Conservation (phyloP, 257 asterid species). For the Lantana camara region DNA sequence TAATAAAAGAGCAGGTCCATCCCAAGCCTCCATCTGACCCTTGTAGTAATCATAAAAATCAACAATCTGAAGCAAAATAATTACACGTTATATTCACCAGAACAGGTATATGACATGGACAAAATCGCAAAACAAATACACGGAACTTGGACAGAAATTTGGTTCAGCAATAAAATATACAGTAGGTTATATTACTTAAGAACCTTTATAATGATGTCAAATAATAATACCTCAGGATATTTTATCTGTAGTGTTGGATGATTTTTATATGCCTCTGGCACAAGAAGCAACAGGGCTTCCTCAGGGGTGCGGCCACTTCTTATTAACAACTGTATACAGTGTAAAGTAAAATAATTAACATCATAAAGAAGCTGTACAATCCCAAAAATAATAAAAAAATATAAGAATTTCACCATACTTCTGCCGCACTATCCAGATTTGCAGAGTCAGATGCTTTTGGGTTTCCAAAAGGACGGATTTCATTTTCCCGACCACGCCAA, state of each 20-base stretch:
- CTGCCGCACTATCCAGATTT: slow-evolving; percentile 96
- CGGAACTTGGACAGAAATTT: slow-evolving; percentile 6
- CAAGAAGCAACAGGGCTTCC: slow-evolving; percentile 97
- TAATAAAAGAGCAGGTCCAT: slow-evolving; percentile 98
- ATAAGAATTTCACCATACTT: slow-evolving; percentile 52
- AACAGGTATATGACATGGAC: slow-evolving; percentile 13
- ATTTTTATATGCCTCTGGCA: slow-evolving; percentile 97
- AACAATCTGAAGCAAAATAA: slow-evolving; percentile 58
- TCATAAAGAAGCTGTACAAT: background rate
- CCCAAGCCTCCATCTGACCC: slow-evolving; percentile 99
- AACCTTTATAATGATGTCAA: slow-evolving; percentile 17
- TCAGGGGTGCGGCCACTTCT: slow-evolving; percentile 97
- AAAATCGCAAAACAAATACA: background rate
- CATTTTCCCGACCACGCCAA: slow-evolving; percentile 98
- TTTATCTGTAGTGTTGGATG: slow-evolving; percentile 88
- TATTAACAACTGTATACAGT: slow-evolving; percentile 66
- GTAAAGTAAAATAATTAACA: slow-evolving; percentile 30
- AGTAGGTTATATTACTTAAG: slow-evolving; percentile 1
- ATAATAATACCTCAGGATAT: slow-evolving; percentile 84
- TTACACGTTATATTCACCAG: slow-evolving; percentile 27
- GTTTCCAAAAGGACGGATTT: slow-evolving; percentile 95
- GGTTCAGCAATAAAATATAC: slow-evolving; percentile 19
- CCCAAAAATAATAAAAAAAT: slow-evolving; percentile 13
- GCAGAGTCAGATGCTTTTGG: slow-evolving; percentile 98
- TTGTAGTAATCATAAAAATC: slow-evolving; percentile 97